A percentile compares a stretch with the other conserved stretches of the same genome.
Evolutionary conservation across 306 rosid species (phyloP).

Genomic region (Parietaria judaica): DNA sequence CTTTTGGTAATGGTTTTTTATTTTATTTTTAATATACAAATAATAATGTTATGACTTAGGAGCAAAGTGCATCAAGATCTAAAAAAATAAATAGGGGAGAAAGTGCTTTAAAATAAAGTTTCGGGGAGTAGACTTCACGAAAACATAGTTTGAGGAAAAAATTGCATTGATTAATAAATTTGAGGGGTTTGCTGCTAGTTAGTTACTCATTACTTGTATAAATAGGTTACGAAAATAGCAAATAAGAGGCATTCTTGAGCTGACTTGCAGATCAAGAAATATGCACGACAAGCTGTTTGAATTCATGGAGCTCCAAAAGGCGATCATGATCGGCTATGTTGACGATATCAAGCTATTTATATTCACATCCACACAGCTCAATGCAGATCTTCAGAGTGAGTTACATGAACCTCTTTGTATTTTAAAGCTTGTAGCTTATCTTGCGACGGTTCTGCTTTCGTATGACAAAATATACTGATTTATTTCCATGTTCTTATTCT

Average conservation of each 20-base stretch:
- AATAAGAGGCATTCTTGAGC: constrained; percentile 13
- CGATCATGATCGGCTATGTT: constrained; percentile 40
- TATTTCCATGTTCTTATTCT: too few relatives aligned
- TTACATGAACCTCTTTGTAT: constrained; percentile 10
- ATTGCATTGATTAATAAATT: too few relatives aligned
- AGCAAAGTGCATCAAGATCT: too few relatives aligned
- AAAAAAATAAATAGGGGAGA: too few relatives aligned
- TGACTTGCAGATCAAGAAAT: constrained; percentile 36
- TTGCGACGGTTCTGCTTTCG: background rate
- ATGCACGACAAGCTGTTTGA: constrained; percentile 26
- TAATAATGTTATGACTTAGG: too few relatives aligned
- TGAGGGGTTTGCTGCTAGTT: too few relatives aligned
- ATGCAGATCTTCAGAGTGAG: constrained; percentile 38
- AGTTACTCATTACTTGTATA: background rate
- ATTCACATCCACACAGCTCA: constrained; percentile 50
- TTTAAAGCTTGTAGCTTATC: constrained; percentile 4
- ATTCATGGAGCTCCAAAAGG: constrained; percentile 39
- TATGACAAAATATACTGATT: background rate
- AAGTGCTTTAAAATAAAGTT: too few relatives aligned
- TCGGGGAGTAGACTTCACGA: too few relatives aligned
- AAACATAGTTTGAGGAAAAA: too few relatives aligned
- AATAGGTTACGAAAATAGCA: constrained; percentile 7
- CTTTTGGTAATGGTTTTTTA: too few relatives aligned
- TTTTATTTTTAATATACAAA: too few relatives aligned
- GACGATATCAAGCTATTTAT: constrained; percentile 52